phyloP scores from a whole-genome alignment of 495 filamentous ascomycete genomes.

The Lineolata rhizophorae region DNA sequence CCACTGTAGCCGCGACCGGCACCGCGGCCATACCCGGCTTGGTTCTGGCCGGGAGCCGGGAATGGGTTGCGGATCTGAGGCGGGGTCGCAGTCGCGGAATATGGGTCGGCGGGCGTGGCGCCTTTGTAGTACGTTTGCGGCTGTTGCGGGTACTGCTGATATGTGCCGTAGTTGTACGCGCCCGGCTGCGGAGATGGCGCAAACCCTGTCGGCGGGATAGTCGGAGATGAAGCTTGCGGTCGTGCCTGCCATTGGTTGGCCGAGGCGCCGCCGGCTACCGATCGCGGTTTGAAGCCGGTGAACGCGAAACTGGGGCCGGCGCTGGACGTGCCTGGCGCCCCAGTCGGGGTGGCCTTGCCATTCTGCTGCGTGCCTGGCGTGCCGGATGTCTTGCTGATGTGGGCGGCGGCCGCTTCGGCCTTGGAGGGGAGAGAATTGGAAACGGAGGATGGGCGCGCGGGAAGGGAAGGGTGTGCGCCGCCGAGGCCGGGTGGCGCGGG shows the following conservation, averaged over 20 bases:
- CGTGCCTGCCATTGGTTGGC: slow-evolving; percentile 11
- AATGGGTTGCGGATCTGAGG: slow-evolving; percentile 80
- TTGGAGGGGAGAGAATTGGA: slow-evolving; percentile 26
- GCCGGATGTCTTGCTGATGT: too few relatives aligned
- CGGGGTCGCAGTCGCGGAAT: slow-evolving; percentile 18
- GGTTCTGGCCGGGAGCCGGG: slow-evolving; percentile 34
- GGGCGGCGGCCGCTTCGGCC: too few relatives aligned
- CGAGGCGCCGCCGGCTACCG: slow-evolving; percentile 26
- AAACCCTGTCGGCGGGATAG: slow-evolving; percentile 23
- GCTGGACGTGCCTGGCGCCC: too few relatives aligned
- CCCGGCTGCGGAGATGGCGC: slow-evolving; percentile 9
- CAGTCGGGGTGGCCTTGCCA: too few relatives aligned
- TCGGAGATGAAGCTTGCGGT: slow-evolving; percentile 17
- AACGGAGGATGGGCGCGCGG: slow-evolving; percentile 59
- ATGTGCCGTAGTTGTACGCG: slow-evolving; percentile 1
- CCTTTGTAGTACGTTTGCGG: neutral
- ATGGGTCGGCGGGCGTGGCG: slow-evolving; percentile 10
- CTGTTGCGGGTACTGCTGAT: slow-evolving; percentile 7
- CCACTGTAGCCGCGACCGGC: slow-evolving; percentile 25
- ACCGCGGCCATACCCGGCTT: too few relatives aligned
- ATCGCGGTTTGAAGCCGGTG: slow-evolving; percentile 39
- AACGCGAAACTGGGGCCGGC: too few relatives aligned
- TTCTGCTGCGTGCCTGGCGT: too few relatives aligned
- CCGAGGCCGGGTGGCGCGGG: slow-evolving; percentile 11
- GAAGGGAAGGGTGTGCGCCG: slow-evolving; percentile 42